Conservation (phyloP, 805 yeast species). For the Wickerhamiella siamensis region DNA sequence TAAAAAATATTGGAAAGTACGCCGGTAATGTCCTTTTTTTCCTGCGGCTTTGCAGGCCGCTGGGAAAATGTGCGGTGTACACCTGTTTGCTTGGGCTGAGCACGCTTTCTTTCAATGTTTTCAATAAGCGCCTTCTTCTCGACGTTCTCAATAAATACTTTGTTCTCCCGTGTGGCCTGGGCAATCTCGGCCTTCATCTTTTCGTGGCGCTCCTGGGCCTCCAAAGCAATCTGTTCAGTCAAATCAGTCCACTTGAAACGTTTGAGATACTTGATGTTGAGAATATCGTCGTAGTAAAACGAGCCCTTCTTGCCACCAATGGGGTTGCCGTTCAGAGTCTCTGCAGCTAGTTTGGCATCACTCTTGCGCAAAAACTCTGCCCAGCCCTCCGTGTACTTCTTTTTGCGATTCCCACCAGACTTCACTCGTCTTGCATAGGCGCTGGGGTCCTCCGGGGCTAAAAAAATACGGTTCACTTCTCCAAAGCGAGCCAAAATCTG, state of each 20-base stretch:
- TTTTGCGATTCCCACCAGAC: constrained; percentile 84
- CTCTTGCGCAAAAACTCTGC: constrained; percentile 73
- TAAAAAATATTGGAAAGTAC: constrained; percentile 18
- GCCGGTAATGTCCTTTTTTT: constrained; percentile 8
- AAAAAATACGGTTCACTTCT: constrained; percentile 66
- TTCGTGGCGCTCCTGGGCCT: constrained; percentile 76
- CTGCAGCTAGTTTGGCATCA: constrained; percentile 80
- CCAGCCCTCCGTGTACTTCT: constrained; percentile 90
- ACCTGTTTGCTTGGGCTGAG: constrained; percentile 18
- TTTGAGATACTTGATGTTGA: constrained; percentile 77
- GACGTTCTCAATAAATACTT: constrained; percentile 67
- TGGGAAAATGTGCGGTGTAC: constrained; percentile 53
- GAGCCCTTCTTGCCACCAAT: constrained; percentile 86
- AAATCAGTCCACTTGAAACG: constrained; percentile 93
- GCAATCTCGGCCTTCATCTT: constrained; percentile 78
- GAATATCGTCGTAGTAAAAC: constrained; percentile 84
- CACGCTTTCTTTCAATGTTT: constrained; percentile 40
- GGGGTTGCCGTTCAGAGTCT: constrained; percentile 72
- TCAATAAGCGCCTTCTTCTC: constrained; percentile 73
- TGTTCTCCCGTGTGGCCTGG: constrained; percentile 77
- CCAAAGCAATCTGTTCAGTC: constrained; percentile 84
- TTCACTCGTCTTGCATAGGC: constrained; percentile 54
- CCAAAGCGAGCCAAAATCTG: constrained; percentile 76
- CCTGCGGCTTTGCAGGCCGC: constrained; percentile 26
- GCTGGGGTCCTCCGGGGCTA: constrained; percentile 70